Percentiles rank a stretch among this genome's conserved stretches.
phyloP scores from a whole-genome alignment of 176 grass and related monocot species.

The Ensete glaucum region DNA sequence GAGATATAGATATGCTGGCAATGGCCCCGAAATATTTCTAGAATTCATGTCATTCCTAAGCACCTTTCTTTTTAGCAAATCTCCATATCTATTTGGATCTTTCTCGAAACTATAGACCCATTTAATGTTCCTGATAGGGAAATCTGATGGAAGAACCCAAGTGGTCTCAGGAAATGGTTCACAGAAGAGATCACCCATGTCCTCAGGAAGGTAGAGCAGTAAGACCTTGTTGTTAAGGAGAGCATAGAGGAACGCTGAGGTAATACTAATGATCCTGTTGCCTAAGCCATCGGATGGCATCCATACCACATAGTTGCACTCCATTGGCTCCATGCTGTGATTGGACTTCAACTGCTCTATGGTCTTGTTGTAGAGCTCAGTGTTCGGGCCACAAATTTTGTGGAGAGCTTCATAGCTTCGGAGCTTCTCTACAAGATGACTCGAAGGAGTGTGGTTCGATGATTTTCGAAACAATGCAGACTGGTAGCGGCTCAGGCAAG shows the following conservation, averaged over 20 bases:
- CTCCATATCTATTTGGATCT: slow-evolving; percentile 30
- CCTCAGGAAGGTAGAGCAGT: not conserved
- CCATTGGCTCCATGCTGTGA: not conserved
- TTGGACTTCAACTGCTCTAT: slow-evolving; percentile 18
- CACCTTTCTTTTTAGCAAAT: slow-evolving; percentile 18
- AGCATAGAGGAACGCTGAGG: slow-evolving; percentile 19
- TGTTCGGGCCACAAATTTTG: slow-evolving; percentile 38
- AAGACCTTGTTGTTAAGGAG: slow-evolving; percentile 19
- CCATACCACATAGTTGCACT: slow-evolving; percentile 25
- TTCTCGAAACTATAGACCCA: not conserved
- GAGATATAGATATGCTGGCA: slow-evolving; percentile 12
- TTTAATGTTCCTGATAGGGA: slow-evolving; percentile 11
- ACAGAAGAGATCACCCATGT: slow-evolving; percentile 19
- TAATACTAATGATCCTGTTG: slow-evolving; percentile 12
- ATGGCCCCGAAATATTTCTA: not conserved
- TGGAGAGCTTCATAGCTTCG: slow-evolving; percentile 23
- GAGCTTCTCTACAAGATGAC: slow-evolving; percentile 17
- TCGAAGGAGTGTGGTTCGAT: slow-evolving; percentile 8
- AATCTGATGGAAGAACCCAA: slow-evolving; percentile 20
- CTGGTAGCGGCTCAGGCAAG: slow-evolving; percentile 35
- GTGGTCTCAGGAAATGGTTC: slow-evolving; percentile 12
- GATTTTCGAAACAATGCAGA: slow-evolving; percentile 17
- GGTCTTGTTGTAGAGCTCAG: slow-evolving; percentile 5
- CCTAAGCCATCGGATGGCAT: slow-evolving; percentile 15
- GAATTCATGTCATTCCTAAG: not conserved